Percentiles rank a stretch among this genome's conserved stretches.
Conservation (phyloP, 371 early-diverging fungal genomes). For the Mortierella sp. region DNA sequence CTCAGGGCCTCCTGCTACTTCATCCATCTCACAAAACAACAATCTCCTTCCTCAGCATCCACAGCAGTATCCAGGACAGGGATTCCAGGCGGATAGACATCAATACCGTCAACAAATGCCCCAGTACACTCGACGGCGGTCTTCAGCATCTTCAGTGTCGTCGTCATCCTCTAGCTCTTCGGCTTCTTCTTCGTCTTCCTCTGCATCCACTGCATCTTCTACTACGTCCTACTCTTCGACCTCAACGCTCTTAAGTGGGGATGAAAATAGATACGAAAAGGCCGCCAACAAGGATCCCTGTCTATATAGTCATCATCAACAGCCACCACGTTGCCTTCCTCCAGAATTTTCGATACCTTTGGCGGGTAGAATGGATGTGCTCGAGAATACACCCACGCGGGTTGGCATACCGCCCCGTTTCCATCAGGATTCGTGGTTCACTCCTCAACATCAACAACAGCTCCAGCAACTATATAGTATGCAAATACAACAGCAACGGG, state of each 20-base stretch:
- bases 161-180: conserved; percentile 9
- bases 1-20: neutral
- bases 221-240: conserved; percentile 8
- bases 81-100: neutral
- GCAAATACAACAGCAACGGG: conserved; percentile 29
- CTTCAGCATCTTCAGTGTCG: conserved; percentile 15
- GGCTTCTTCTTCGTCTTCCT: conserved; percentile 5
- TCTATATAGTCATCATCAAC: too few species aligned
- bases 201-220: neutral
- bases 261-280: too few species aligned
- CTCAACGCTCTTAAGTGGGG: too few species aligned
- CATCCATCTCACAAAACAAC: conserved; percentile 3
- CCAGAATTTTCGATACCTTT: conserved; percentile 3
- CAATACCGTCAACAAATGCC: neutral
- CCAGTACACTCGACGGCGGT: conserved; percentile 10
- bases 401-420: conserved; percentile 14
- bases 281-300: too few species aligned
- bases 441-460: conserved; percentile 39
- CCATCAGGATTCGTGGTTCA: conserved; percentile 37
- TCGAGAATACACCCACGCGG: conserved; percentile 20
- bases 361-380: conserved; percentile 21
- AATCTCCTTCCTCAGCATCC: conserved; percentile 4
- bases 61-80: conserved; percentile 22
- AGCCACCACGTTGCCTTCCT: too few species aligned
- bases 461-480: conserved; percentile 33